Conservation (phyloP, 2,329 filamentous ascomycete genomes). For the Purpureocillium lavendulum region DNA sequence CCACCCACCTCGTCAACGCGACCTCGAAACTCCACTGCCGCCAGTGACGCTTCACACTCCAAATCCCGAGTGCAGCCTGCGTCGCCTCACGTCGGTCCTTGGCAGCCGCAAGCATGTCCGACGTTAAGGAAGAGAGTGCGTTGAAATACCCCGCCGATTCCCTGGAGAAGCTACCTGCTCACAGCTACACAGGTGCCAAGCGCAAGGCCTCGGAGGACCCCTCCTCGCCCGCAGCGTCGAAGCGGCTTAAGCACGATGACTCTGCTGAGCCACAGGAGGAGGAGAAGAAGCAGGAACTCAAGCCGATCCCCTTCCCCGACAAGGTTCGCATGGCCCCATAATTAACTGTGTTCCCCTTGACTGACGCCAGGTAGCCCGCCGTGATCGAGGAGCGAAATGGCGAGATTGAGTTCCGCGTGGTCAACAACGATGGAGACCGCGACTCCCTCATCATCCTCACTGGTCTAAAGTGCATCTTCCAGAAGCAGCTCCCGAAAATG, state of each 20-base stretch:
- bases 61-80: too few relatives aligned
- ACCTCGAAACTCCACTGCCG: not conserved
- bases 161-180: not conserved
- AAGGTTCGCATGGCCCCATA: conserved; percentile 49
- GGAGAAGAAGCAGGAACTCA: conserved; percentile 42
- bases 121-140: conserved; percentile 30
- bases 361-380: conserved; percentile 50
- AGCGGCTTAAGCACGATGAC: conserved; percentile 50
- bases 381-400: conserved; percentile 89
- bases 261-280: conserved; percentile 15
- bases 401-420: conserved; percentile 93
- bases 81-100: not conserved
- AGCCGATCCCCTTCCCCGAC: conserved; percentile 78
- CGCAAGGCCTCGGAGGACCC: conserved; percentile 66
- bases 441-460: conserved; percentile 92
- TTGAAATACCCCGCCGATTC: too few relatives aligned
- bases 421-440: conserved; percentile 87
- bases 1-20: too few relatives aligned
- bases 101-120: conserved; percentile 13
- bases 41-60: not conserved
- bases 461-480: conserved; percentile 94
- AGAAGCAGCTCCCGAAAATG: conserved; percentile 98
- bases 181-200: conserved; percentile 42
- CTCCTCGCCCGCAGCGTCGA: conserved; percentile 50
- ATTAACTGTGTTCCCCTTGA: not conserved